These are phyloP conservation scores for Myxozyma mucilagina DNA, from an alignment of 805 yeast genomes.

Conservation along the genomic window DNA sequence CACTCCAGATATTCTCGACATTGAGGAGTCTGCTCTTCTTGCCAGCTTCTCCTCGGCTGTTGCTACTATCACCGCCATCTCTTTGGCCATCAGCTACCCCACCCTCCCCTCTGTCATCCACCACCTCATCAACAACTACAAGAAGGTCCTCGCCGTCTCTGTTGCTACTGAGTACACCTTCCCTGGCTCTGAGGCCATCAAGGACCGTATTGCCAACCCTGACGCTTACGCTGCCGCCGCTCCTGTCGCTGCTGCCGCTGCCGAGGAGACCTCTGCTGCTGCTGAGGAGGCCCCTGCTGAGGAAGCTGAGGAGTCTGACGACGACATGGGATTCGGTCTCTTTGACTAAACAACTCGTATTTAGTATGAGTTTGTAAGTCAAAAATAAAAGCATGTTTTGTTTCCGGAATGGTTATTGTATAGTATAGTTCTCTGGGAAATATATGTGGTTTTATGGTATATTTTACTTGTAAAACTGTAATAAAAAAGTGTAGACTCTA, in stretches of 20 bases:
- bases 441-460: not conserved
- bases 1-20: conserved; percentile 95
- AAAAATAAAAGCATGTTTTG: not conserved
- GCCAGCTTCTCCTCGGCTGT: conserved; percentile 90
- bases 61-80: conserved; percentile 89
- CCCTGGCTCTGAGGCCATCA: conserved; percentile 98
- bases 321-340: conserved; percentile 98
- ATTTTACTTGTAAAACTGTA: not conserved
- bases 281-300: conserved; percentile 75
- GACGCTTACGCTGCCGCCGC: conserved; percentile 99
- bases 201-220: conserved; percentile 99
- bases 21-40: conserved; percentile 95
- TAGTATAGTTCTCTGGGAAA: not conserved
- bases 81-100: conserved; percentile 99
- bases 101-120: conserved; percentile 99
- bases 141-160: conserved; percentile 96
- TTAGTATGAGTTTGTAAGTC: too few species aligned
- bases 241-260: conserved; percentile 88
- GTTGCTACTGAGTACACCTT: conserved; percentile 98
- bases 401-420: conserved; percentile 11
- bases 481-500: not conserved
- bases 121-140: conserved; percentile 98
- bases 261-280: conserved; percentile 58
- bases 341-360: conserved; percentile 65
- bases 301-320: conserved; percentile 54